A percentile compares a stretch with the other conserved stretches of the same genome.
phyloP scores from a whole-genome alignment of 768 basidiomycete species.

The Auricularia auricula-judae region DNA sequence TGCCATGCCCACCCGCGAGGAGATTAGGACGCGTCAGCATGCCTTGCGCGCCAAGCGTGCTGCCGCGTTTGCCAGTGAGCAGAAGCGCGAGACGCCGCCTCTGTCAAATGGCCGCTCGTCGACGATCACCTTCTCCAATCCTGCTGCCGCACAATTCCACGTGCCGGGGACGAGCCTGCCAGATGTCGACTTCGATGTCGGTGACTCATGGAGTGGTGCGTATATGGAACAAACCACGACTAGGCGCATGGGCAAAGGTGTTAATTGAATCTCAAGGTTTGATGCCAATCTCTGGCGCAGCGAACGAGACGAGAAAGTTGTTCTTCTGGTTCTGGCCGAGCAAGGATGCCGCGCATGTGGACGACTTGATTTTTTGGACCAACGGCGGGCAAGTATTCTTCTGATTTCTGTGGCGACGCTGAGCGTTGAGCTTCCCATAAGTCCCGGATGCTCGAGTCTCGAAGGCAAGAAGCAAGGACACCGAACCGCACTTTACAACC shows the following conservation, averaged over 20 bases:
- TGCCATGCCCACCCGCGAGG: neutral
- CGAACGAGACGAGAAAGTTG: slow-evolving; percentile 60
- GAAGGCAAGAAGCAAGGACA: neutral
- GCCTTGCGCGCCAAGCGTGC: slow-evolving; percentile 2
- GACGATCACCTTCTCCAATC: slow-evolving; percentile 64
- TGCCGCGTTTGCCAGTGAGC: neutral
- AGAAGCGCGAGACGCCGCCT: neutral
- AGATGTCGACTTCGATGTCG: slow-evolving; percentile 59
- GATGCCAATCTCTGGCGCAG: slow-evolving; percentile 50
- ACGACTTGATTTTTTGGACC: slow-evolving; percentile 72
- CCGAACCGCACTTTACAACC: neutral
- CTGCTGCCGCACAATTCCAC: slow-evolving; percentile 56
- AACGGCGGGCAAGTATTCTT: slow-evolving; percentile 55
- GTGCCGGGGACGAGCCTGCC: slow-evolving; percentile 59
- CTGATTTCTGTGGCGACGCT: no score
- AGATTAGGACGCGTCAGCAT: slow-evolving; percentile 5
- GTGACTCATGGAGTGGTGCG: slow-evolving; percentile 13
- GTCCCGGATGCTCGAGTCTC: slow-evolving; percentile 25
- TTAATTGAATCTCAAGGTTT: slow-evolving; percentile 28
- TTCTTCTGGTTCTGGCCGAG: slow-evolving; percentile 85
- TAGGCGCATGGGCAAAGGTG: no score
- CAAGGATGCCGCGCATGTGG: slow-evolving; percentile 55
- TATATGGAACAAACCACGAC: no score
- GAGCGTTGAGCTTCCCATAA: neutral
- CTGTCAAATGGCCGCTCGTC: slow-evolving; percentile 21